A percentile compares a stretch with the other conserved stretches of the same genome.
These are phyloP conservation scores for Sporobolomyces pararoseus DNA, from an alignment of 768 basidiomycete species.

Conservation along the genomic window DNA sequence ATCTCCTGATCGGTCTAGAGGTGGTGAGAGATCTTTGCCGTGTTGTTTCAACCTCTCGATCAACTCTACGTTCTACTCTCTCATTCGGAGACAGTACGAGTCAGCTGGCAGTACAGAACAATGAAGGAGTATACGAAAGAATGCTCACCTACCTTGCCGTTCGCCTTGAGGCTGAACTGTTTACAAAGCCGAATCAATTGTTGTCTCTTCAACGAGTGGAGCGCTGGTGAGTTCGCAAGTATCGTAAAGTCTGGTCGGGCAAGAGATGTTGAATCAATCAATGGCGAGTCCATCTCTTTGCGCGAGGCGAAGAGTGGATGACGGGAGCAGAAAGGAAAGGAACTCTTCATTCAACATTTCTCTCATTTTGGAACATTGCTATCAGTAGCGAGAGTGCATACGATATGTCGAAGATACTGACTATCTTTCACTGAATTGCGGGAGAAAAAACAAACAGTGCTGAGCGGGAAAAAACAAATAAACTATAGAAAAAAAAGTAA, in stretches of 20 bases:
- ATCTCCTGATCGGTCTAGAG: constrained; percentile 52
- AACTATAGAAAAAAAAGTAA: too few relatives aligned
- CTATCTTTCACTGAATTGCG: too few relatives aligned
- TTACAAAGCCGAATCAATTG: not conserved
- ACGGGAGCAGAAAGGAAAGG: too few relatives aligned
- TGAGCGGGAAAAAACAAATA: too few relatives aligned
- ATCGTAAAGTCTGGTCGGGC: constrained; percentile 59
- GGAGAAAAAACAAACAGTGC: too few relatives aligned
- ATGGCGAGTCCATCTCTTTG: constrained; percentile 27
- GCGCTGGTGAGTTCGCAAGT: constrained; percentile 72
- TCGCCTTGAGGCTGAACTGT: not conserved
- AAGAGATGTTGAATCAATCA: constrained; percentile 18
- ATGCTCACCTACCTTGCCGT: not conserved
- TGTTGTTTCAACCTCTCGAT: not conserved
- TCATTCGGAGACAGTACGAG: not conserved
- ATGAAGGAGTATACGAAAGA: not conserved
- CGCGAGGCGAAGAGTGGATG: too few relatives aligned
- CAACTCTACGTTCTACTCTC: not conserved
- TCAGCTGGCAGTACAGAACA: not conserved
- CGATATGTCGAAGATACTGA: too few relatives aligned
- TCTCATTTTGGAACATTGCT: too few relatives aligned
- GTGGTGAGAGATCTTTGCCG: not conserved
- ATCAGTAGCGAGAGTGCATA: too few relatives aligned
- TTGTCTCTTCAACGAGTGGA: not conserved
- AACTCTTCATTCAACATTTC: too few relatives aligned